phyloP scores from a whole-genome alignment of 257 asterid species.

The Osmanthus fragrans region DNA sequence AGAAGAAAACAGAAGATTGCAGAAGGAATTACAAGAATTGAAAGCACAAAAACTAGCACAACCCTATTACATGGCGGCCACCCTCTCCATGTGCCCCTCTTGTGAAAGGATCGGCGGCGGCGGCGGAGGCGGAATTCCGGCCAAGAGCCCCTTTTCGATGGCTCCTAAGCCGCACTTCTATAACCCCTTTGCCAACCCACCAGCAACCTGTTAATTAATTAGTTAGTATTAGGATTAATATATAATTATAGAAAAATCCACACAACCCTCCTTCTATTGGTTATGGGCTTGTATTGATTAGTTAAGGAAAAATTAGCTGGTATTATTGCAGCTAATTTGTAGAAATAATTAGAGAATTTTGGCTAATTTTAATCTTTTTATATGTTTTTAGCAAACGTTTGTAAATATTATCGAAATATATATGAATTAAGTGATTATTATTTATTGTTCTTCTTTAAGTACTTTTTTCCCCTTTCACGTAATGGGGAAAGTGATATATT shows the following conservation, averaged over 20 bases:
- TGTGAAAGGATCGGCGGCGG: conserved; percentile 26
- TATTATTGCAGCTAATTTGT: conserved; percentile 19
- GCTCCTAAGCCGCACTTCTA: conserved; percentile 45
- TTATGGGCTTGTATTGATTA: conserved; percentile 25
- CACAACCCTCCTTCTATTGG: conserved; percentile 29
- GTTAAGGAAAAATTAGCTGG: conserved; percentile 1
- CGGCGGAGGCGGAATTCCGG: conserved; percentile 18
- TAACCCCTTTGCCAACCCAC: conserved; percentile 42
- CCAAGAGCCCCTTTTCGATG: conserved; percentile 38
- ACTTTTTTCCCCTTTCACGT: background rate
- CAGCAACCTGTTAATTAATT: conserved; percentile 46
- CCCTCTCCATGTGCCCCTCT: conserved; percentile 16
- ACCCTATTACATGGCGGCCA: conserved; percentile 19
- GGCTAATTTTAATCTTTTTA: background rate
- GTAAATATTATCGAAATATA: background rate
- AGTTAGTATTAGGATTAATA: background rate
- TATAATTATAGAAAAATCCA: background rate
- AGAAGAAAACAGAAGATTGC: conserved; percentile 29
- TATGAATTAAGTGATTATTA: background rate
- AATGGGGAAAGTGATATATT: no score
- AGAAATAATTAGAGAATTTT: conserved; percentile 4
- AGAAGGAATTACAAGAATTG: conserved; percentile 32
- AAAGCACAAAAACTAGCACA: conserved; percentile 25
- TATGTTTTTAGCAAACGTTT: conserved; percentile 1
- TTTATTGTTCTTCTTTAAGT: background rate